Evolutionary conservation across 345 rosid genomes (phyloP), one percentile per base, ranked within the genome.

Genomic region (Hevea brasiliensis): DNA sequence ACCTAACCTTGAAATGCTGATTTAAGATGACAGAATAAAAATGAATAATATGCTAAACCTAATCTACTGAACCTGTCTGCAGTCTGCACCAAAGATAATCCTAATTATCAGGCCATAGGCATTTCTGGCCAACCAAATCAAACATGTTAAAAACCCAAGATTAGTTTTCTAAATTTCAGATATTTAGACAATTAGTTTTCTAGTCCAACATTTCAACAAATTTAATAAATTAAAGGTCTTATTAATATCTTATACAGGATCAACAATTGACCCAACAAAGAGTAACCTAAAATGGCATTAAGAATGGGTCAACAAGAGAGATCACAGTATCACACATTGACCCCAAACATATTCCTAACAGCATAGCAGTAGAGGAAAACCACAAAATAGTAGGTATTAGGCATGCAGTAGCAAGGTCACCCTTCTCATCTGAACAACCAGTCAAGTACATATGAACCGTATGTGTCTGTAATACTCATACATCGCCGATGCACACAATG

Each of bases 141-240:
- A 9, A n/a, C 35, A 50, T 10, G 51, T 26, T 44, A 29, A 51
- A 21, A 71, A 66, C 26, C 47, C 10, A 57, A 48, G 23, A 54
- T 41, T 67, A 32, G 4, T 20, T 26, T 62, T 71, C 63, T 23
- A 51, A 42, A 24, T 50, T n/a, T 72, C 8, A 35, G 13, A 62
- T 17, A 42, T 27, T n/a, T 45, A 53, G 58, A 32, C 18, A 81
- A 45, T 32, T 23, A 13, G 45, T 64, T 63, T 66, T 62, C 23
- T 50, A 37, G 20, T 63, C 13, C 17, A 13, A 23, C 13, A 65
- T 20, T 40, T 21, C 45, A 35, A 45, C 55, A 26, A 23, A 26
- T 20, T 48, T 6, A 21, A 67, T 7, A 51, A 9, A 32, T 27
- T 11, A 67, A 67, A n/a, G 35, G 24, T 26, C 21, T 59, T 18